Evolutionary conservation across 345 rosid species (phyloP).

Genomic region (Chamaenerion angustifolium): DNA sequence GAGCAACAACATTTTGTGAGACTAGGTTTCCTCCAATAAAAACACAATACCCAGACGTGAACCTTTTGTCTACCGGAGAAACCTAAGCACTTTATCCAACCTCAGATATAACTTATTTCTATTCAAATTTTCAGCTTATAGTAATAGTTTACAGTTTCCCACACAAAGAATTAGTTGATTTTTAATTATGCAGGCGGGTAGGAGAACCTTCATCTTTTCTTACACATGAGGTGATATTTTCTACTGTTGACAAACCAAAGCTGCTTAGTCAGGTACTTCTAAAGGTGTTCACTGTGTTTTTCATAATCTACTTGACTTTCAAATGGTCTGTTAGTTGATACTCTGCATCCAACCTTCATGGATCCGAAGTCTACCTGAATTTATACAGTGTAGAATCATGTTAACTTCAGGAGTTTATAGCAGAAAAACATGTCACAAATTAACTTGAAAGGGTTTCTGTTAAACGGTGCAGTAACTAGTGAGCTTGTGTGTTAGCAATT

Average conservation of each 20-base stretch:
- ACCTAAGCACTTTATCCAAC: too few species aligned
- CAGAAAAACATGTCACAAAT: too few species aligned
- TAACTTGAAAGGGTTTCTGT: too few species aligned
- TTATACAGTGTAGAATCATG: background rate
- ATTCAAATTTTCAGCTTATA: too few species aligned
- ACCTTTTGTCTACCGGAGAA: too few species aligned
- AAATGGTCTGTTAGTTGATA: background rate
- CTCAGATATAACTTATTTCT: too few species aligned
- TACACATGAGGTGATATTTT: conserved; percentile 61
- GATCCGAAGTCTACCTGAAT: background rate
- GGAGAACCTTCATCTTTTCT: conserved; percentile 10
- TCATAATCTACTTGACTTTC: background rate
- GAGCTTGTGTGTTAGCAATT: background rate
- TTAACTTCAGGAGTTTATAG: background rate
- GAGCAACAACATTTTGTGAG: too few species aligned
- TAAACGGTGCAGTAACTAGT: background rate
- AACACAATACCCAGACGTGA: too few species aligned
- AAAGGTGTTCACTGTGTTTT: background rate
- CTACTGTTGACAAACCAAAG: conserved; percentile 58
- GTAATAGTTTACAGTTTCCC: background rate
- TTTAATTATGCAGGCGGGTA: conserved; percentile 35
- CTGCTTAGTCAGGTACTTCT: conserved; percentile 57
- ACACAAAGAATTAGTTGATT: background rate
- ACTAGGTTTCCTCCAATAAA: too few species aligned
- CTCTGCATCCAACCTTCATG: background rate